Percentiles rank a stretch among this genome's conserved stretches.
These are phyloP conservation scores for Sugiyamaella marilandica DNA, from an alignment of 805 yeast species.

Conservation along the genomic window DNA sequence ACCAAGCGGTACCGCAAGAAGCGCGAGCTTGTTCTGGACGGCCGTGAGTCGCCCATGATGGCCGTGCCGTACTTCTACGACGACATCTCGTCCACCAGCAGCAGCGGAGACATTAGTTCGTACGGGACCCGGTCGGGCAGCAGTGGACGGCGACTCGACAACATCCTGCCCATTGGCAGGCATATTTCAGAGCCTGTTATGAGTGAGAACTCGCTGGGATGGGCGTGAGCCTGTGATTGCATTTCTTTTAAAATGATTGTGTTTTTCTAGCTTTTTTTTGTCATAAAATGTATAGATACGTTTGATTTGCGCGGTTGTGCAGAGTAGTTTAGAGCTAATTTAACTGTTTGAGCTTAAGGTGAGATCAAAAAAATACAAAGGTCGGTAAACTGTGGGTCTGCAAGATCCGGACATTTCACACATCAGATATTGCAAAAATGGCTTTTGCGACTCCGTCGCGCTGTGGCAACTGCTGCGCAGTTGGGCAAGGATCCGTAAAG, in stretches of 20 bases:
- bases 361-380: too few species aligned
- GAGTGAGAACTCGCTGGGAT: constrained; percentile 39
- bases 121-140: constrained; percentile 12
- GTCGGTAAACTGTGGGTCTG: too few species aligned
- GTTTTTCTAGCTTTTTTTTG: constrained; percentile 4
- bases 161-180: constrained; percentile 25
- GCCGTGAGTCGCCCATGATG: constrained; percentile 10
- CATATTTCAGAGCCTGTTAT: constrained; percentile 37
- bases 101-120: constrained; percentile 13
- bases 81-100: constrained; percentile 22
- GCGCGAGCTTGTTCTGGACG: constrained; percentile 18
- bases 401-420: too few species aligned
- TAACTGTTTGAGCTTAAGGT: too few species aligned
- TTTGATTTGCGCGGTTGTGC: not conserved
- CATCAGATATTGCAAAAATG: too few species aligned
- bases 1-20: constrained; percentile 43
- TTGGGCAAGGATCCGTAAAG: too few species aligned
- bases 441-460: too few species aligned
- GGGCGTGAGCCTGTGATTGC: constrained; percentile 27
- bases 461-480: too few species aligned
- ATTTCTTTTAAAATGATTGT: not conserved
- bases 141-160: constrained; percentile 14
- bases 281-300: not conserved
- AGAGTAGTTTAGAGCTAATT: too few species aligned
- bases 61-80: constrained; percentile 17